These are phyloP conservation scores for Globisporangium acanthophoron DNA, from an alignment of 352 stramenopile species.

Conservation along the genomic window DNA sequence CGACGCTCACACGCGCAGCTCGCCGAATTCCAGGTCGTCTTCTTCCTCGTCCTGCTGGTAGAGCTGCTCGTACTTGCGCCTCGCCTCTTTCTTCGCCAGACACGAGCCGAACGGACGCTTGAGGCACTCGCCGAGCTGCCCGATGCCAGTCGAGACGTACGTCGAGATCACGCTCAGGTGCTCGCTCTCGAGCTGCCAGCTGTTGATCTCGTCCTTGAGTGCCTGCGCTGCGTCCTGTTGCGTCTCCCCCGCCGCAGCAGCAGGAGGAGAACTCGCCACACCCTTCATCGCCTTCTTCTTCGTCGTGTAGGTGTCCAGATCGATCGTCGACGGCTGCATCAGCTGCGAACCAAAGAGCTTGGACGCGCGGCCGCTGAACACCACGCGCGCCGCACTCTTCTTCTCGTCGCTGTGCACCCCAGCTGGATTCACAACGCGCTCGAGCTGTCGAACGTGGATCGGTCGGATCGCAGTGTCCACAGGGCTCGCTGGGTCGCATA, in stretches of 20 bases:
- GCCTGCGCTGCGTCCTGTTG: conserved; percentile 24
- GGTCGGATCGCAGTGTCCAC: conserved; percentile 35
- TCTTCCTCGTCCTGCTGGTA: conserved; percentile 14
- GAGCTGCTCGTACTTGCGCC: conserved; percentile 15
- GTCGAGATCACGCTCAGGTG: conserved; percentile 2
- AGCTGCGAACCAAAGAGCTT: conserved; percentile 70
- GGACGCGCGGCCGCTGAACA: conserved; percentile 65
- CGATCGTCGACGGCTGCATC: conserved; percentile 54
- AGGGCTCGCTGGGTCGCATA: conserved; percentile 23
- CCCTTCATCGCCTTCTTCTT: conserved; percentile 14
- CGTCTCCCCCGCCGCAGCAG: conserved; percentile 20
- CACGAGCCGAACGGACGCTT: conserved; percentile 11
- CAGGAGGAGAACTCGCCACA: not conserved
- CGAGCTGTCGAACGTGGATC: conserved; percentile 29
- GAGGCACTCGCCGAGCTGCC: conserved; percentile 5
- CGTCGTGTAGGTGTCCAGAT: conserved; percentile 25
- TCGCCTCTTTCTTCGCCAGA: conserved; percentile 8
- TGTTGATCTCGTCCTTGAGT: conserved; percentile 40
- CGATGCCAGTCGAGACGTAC: not conserved
- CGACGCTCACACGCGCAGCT: not conserved
- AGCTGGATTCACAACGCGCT: conserved; percentile 33
- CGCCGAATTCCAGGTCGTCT: conserved; percentile 7
- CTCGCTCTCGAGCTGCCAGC: conserved; percentile 27
- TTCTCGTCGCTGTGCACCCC: conserved; percentile 12
- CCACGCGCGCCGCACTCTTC: conserved; percentile 38